These are phyloP conservation scores for Schizopora paradoxa DNA, from an alignment of 1,284 basidiomycete species.

Conservation along the genomic window DNA sequence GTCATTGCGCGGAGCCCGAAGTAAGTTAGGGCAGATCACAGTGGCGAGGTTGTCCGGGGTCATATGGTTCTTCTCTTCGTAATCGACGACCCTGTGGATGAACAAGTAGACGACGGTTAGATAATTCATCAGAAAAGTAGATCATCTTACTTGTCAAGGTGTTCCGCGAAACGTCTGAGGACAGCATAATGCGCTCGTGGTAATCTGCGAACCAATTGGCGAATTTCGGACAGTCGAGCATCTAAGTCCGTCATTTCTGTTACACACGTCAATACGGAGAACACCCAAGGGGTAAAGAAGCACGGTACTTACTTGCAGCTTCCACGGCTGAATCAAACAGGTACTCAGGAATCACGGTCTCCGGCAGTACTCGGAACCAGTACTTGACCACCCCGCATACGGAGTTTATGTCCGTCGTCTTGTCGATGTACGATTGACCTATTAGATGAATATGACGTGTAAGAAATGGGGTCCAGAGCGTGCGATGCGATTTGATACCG, in stretches of 20 bases:
- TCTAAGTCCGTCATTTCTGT: slow-evolving; percentile 65
- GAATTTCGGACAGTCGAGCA: slow-evolving; percentile 55
- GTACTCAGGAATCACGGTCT: slow-evolving; percentile 67
- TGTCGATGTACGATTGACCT: slow-evolving; percentile 57
- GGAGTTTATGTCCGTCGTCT: slow-evolving; percentile 68
- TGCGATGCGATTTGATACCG: neutral
- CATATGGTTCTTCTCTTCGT: slow-evolving; percentile 83
- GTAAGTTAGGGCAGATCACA: slow-evolving; percentile 75
- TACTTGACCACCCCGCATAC: slow-evolving; percentile 77
- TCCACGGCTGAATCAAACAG: slow-evolving; percentile 64
- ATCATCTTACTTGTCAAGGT: slow-evolving; percentile 64
- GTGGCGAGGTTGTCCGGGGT: slow-evolving; percentile 76
- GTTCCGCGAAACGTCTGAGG: slow-evolving; percentile 68
- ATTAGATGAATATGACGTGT: slow-evolving; percentile 7
- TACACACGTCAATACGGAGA: slow-evolving; percentile 15
- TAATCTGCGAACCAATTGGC: slow-evolving; percentile 59
- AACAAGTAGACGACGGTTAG: slow-evolving; percentile 13
- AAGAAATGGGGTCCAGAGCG: neutral
- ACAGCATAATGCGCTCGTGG: slow-evolving; percentile 71
- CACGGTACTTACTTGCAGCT: slow-evolving; percentile 52
- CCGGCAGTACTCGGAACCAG: slow-evolving; percentile 77
- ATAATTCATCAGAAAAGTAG: neutral
- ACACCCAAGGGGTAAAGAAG: slow-evolving; percentile 1
- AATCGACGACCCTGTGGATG: slow-evolving; percentile 65
- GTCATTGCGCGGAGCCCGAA: slow-evolving; percentile 66